Evolutionary conservation across 2,329 filamentous ascomycete species (phyloP).

Genomic region (Beauveria brongniartii): DNA sequence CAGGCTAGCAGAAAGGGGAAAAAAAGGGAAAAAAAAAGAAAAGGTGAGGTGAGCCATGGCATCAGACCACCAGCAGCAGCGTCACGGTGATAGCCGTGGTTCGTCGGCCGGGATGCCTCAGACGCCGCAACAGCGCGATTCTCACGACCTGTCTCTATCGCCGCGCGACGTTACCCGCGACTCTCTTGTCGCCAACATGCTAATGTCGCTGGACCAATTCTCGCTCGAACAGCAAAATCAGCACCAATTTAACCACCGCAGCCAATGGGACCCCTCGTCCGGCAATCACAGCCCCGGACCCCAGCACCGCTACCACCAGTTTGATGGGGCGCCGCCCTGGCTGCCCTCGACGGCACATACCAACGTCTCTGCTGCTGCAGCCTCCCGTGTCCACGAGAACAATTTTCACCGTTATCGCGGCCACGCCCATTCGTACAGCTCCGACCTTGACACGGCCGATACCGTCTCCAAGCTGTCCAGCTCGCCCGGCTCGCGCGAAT

Average conservation of each 20-base stretch:
- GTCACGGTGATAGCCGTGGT: neutral
- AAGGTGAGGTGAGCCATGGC: neutral
- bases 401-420: conserved; percentile 2
- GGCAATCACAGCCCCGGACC: conserved; percentile 13
- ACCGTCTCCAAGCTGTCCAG: conserved; percentile 46
- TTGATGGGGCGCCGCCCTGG: conserved; percentile 5
- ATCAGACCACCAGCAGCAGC: neutral
- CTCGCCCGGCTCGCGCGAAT: conserved; percentile 42
- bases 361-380: neutral
- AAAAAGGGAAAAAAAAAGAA: neutral
- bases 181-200: conserved; percentile 92
- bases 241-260: conserved; percentile 19
- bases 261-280: neutral
- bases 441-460: conserved; percentile 49
- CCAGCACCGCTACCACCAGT: conserved; percentile 16
- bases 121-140: conserved; percentile 40
- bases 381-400: neutral
- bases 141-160: conserved; percentile 79
- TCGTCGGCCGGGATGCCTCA: neutral
- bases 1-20: neutral
- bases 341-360: neutral
- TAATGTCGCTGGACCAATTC: conserved; percentile 84
- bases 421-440: conserved; percentile 48
- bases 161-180: conserved; percentile 72
- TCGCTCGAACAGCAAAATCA: conserved; percentile 39